Evolutionary conservation across 257 asterid species (phyloP).

Genomic region (Cordia subcordata): DNA sequence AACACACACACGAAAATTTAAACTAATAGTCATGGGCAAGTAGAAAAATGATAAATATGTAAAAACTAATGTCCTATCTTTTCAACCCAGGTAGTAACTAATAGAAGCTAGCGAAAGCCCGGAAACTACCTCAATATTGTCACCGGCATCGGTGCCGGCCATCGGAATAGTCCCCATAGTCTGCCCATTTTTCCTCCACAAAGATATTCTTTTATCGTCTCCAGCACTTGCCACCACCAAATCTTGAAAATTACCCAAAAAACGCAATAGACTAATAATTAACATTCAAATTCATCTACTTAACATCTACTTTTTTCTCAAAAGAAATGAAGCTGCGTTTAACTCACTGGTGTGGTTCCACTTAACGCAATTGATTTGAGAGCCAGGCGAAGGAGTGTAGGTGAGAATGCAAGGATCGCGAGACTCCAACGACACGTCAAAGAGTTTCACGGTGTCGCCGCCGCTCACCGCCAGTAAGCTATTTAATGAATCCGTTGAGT

Average conservation of each 20-base stretch:
- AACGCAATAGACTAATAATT: background rate
- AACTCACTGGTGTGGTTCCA: slow-evolving; percentile 94
- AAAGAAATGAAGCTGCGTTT: background rate
- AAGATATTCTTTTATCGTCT: slow-evolving; percentile 68
- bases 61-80: background rate
- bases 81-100: background rate
- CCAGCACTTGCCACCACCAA: slow-evolving; percentile 95
- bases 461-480: slow-evolving; percentile 70
- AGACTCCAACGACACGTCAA: slow-evolving; percentile 77
- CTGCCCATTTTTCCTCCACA: slow-evolving; percentile 85
- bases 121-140: slow-evolving; percentile 59
- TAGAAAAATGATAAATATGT: background rate
- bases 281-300: slow-evolving; percentile 12
- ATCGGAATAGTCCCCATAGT: slow-evolving; percentile 72
- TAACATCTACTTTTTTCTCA: too few relatives aligned
- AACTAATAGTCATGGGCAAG: background rate
- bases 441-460: slow-evolving; percentile 91
- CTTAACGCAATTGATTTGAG: slow-evolving; percentile 75
- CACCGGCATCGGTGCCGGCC: slow-evolving; percentile 54
- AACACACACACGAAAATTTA: too few relatives aligned
- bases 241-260: slow-evolving; percentile 34
- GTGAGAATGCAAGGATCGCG: slow-evolving; percentile 84
- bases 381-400: slow-evolving; percentile 70
- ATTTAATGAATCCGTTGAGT: slow-evolving; percentile 56
- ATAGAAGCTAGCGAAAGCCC: background rate